Percentiles rank a stretch among this genome's conserved stretches.
phyloP scores from a whole-genome alignment of 2,329 filamentous ascomycete genomes.

The Cladosporium sp. region DNA sequence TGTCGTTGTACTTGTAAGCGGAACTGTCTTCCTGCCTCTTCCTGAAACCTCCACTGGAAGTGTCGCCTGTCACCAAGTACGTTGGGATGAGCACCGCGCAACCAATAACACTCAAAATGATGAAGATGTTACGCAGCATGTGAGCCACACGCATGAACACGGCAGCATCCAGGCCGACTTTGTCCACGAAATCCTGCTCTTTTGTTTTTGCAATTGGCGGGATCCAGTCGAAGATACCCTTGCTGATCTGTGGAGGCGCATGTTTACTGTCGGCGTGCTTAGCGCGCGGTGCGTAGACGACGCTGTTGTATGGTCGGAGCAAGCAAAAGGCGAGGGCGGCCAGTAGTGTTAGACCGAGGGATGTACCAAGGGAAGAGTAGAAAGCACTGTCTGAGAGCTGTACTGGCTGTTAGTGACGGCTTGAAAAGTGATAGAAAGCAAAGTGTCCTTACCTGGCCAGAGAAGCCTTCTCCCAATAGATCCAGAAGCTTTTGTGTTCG shows the following conservation, averaged over 20 bases:
- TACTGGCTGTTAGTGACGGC: neutral
- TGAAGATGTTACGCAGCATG: conserved; percentile 92
- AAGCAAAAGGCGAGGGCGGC: conserved; percentile 82
- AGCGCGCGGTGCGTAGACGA: conserved; percentile 90
- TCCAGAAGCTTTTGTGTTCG: conserved; percentile 33
- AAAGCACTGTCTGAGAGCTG: conserved; percentile 61
- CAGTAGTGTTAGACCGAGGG: conserved; percentile 67
- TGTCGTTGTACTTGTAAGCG: conserved; percentile 20
- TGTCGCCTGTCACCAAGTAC: conserved; percentile 46
- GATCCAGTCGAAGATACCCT: conserved; percentile 85
- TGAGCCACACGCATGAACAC: conserved; percentile 82
- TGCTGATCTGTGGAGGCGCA: conserved; percentile 79
- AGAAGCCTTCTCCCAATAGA: conserved; percentile 39
- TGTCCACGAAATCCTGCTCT: conserved; percentile 73
- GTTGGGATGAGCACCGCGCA: conserved; percentile 76
- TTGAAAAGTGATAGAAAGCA: neutral
- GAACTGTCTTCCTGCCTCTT: conserved; percentile 17
- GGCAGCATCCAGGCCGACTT: conserved; percentile 85
- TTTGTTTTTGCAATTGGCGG: conserved; percentile 71
- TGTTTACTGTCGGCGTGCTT: conserved; percentile 91
- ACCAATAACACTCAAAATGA: conserved; percentile 66
- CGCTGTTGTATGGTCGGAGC: conserved; percentile 82
- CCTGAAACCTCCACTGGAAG: conserved; percentile 9
- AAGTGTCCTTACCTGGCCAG: conserved; percentile 22
- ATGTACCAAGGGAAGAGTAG: conserved; percentile 74